Evolutionary conservation across 2,329 filamentous ascomycete species (phyloP).

Genomic region (Ophiostoma ulmi): DNA sequence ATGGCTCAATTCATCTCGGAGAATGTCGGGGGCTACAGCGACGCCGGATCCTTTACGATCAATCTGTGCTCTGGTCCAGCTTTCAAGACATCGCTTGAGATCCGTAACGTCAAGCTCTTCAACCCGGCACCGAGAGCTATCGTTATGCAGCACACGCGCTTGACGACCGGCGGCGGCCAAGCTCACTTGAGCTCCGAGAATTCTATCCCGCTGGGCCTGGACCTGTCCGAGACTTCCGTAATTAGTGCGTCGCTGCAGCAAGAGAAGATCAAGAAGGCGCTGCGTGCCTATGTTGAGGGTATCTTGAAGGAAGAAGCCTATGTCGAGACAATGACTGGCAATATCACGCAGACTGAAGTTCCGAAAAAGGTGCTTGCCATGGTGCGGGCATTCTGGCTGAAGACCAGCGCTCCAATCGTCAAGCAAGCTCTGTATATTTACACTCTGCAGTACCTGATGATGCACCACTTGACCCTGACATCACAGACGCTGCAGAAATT

Average conservation of each 20-base stretch:
- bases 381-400: constrained; percentile 45
- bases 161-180: constrained; percentile 35
- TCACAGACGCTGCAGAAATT: constrained; percentile 41
- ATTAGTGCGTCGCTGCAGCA: constrained; percentile 39
- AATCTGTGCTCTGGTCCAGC: constrained; percentile 45
- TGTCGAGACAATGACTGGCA: constrained; percentile 48
- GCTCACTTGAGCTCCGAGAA: constrained; percentile 41
- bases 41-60: constrained; percentile 42
- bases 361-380: constrained; percentile 45
- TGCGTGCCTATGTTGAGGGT: constrained; percentile 46
- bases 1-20: constrained; percentile 46
- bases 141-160: constrained; percentile 49
- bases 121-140: constrained; percentile 42
- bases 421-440: constrained; percentile 51
- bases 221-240: constrained; percentile 38
- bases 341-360: constrained; percentile 42
- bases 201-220: constrained; percentile 49
- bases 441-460: constrained; percentile 54
- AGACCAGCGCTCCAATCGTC: constrained; percentile 46
- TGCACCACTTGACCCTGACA: constrained; percentile 51
- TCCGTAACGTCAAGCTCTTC: constrained; percentile 48
- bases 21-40: constrained; percentile 44
- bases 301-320: constrained; percentile 46
- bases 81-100: constrained; percentile 43
- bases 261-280: constrained; percentile 40